Evolutionary conservation across 257 asterid genomes (phyloP), one percentile per base, ranked within the genome.

Genomic region (Rauvolfia tetraphylla): DNA sequence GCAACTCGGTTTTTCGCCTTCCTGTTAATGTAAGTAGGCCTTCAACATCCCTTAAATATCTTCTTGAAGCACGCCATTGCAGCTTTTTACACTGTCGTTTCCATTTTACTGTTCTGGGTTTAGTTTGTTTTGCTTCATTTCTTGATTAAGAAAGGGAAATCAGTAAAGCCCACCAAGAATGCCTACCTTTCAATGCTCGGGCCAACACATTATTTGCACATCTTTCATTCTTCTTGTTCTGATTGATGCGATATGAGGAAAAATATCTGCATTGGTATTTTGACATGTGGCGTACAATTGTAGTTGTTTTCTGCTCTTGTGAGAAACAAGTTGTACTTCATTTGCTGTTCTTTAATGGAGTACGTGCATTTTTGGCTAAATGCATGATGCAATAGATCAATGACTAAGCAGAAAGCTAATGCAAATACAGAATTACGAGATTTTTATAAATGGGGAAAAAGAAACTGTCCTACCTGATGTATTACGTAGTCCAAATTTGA

Each of bases 401-500:
- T 34, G 22, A 33, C n/a, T 33, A 34, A 31, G 42, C n/a, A 31
- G 39, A 62, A 41, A 34, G 38, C 46, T 34, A 34, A 63, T 34
- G 44, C 44, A 63, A 15, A 33, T 7, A 34, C 44, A 31, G 56
- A 62, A 22, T 10, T 31, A 42, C 72, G 56, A 46, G 38, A 18
- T 23, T 72, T 33, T 48, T 33, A 53, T 66, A 36, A 46, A 9
- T 15, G 79, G 53, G 71, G 31, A 69, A 39, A 72, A 59, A 33
- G 61, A 42, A 11, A 48, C 44, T 51, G 33, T 34, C 68, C 62
- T 34, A 12, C 51, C 23, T 31, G 65, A 23, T 72, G 51, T 63
- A 59, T 48, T 68, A 75, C 31, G 20, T 63, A 20, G 73, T 73
- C 57, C 51, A 63, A 25, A 20, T 61, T 61, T 72, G 63, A 8